Percentiles rank a stretch among this genome's conserved stretches.
These are phyloP conservation scores for Atkinsonella texensis DNA, from an alignment of 2,329 filamentous ascomycete species.

Conservation along the genomic window DNA sequence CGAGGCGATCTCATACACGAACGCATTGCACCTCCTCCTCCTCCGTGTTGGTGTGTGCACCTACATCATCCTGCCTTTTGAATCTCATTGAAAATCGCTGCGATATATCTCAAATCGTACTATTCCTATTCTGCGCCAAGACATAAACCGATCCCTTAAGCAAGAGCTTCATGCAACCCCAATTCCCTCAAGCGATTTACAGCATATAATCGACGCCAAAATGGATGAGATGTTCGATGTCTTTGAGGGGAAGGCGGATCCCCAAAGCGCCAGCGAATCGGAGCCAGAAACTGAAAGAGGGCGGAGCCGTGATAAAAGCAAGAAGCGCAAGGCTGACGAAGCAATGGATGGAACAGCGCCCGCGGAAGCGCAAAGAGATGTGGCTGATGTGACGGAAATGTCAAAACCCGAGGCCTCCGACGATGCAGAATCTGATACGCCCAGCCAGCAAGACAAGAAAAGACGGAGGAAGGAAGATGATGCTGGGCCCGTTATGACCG, in stretches of 20 bases:
- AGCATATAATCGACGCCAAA: conserved; percentile 6
- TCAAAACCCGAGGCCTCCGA: conserved; percentile 24
- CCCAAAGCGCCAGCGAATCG: conserved; percentile 29
- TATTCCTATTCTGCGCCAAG: background rate
- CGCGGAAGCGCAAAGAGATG: conserved; percentile 7
- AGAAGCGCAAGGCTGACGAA: conserved; percentile 80
- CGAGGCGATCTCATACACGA: background rate
- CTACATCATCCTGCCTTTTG: background rate
- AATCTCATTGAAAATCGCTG: background rate
- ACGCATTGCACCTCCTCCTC: conserved; percentile 13
- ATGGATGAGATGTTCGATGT: conserved; percentile 79
- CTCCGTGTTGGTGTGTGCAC: conserved; percentile 10
- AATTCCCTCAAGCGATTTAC: background rate
- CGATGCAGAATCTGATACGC: conserved; percentile 28
- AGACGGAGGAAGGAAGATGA: conserved; percentile 52
- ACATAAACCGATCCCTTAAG: background rate
- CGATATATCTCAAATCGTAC: background rate
- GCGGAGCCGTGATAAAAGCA: conserved; percentile 50
- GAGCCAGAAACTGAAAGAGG: conserved; percentile 33
- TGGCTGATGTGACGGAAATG: conserved; percentile 23
- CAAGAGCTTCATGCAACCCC: background rate
- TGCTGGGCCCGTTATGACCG: conserved; percentile 68
- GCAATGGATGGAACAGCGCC: conserved; percentile 46
- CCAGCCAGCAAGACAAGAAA: conserved; percentile 47
- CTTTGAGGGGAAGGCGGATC: conserved; percentile 52